Base-by-base conservation (phyloP, 805 yeast genomes). In the Candida sanyiensis region DNA sequence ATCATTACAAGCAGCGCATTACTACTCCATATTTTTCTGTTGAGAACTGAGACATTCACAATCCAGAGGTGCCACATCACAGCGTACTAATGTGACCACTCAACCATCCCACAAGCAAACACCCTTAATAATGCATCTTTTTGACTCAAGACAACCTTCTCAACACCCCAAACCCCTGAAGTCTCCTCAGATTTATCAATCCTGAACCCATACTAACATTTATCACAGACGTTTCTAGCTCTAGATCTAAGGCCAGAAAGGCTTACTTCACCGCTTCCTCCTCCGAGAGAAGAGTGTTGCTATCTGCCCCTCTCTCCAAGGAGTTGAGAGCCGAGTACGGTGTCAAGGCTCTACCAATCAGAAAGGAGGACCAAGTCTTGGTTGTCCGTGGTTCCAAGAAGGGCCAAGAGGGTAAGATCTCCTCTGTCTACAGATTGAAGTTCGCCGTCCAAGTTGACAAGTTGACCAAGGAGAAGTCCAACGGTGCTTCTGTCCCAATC, bases 231-330 rank as follows among this genome's bases (percentile, higher is more conserved):
- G 97, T 93, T 72, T 88, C 98, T 64, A 82, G 95, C 70, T 89
- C 96, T 69, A 93, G 98, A 80, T 84, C 95, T 73, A 93, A 93
- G 83, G 79, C 97, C 72, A 89, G 98, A 85, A 93, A 93, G 86
- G 97, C 97, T 72, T 85, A 93, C 83, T 93, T 93, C 90, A 77
- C 76, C 64, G 94, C 98, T 60, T 94, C 97, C 64, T 90, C 98
- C 56, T 83, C 90, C 58, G 86, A 75, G 66, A 86, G 97, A 77
- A 86, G 97, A 77, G 75, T 72, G 58, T 75, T 93, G 70, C 76
- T 93, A 82, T 84, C 97, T 64, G 97, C 98, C 69, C 97, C 97
- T 64, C 81, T 93, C 67, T 90, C 97, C 62, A 93, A 93, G 81
- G 98, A 93, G 78, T 85, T 93, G 73, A 83, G 94, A 71, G 94